A percentile compares a stretch with the other conserved stretches of the same genome.
Conservation (phyloP, 139 green algal genomes). For the Picochlorum costavermella region DNA sequence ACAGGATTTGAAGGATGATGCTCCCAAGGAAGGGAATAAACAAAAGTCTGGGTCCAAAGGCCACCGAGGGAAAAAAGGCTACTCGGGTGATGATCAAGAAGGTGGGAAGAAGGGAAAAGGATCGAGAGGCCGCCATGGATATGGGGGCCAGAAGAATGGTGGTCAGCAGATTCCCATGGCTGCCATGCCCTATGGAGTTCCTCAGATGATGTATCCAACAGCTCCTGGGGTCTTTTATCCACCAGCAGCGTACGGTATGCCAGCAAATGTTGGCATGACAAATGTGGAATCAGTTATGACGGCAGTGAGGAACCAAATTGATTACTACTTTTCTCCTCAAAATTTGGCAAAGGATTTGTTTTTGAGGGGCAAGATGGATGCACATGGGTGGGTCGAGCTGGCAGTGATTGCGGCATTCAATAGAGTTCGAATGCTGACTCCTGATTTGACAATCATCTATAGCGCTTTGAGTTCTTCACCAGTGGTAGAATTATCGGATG, state of each 20-base stretch:
- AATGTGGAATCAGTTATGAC: slow-evolving; percentile 32
- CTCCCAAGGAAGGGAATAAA: too few species aligned
- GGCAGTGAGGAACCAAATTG: slow-evolving; percentile 73
- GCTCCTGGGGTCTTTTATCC: slow-evolving; percentile 64
- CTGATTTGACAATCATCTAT: slow-evolving; percentile 67
- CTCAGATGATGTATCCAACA: slow-evolving; percentile 23
- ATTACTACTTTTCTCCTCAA: slow-evolving; percentile 95
- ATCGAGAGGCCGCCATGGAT: not conserved
- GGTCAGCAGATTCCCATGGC: slow-evolving; percentile 3
- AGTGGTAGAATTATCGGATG: slow-evolving; percentile 45
- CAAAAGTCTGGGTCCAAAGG: not conserved
- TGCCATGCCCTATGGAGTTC: not conserved
- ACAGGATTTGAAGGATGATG: too few species aligned
- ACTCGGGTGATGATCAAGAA: not conserved
- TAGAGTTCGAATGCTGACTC: slow-evolving; percentile 84
- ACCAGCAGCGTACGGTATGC: slow-evolving; percentile 40
- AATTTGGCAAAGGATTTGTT: slow-evolving; percentile 94
- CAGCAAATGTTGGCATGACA: slow-evolving; percentile 8
- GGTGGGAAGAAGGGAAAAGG: not conserved
- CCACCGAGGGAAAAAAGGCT: not conserved
- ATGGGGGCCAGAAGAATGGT: not conserved
- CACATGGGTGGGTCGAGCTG: slow-evolving; percentile 82
- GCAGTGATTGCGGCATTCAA: slow-evolving; percentile 82
- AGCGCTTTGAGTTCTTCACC: slow-evolving; percentile 23
- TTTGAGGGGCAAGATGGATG: slow-evolving; percentile 89